A percentile compares a stretch with the other conserved stretches of the same genome.
Conservation (phyloP, 208 protist species). For the Leishmania tarentolae region DNA sequence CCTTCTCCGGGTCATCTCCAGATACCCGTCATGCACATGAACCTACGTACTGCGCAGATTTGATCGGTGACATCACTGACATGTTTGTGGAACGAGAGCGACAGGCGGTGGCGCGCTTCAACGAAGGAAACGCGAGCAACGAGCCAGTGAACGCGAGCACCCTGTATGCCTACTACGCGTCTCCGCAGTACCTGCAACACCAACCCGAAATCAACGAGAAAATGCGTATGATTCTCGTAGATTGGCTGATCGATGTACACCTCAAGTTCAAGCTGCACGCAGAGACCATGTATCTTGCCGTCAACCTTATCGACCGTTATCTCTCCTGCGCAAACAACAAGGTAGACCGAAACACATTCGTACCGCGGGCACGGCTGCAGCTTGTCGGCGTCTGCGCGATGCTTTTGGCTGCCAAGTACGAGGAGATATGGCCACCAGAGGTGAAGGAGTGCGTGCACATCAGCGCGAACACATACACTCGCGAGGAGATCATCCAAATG, state of each 20-base stretch:
- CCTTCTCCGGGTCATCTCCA: slow-evolving; percentile 37
- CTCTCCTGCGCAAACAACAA: slow-evolving; percentile 79
- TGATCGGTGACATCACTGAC: slow-evolving; percentile 84
- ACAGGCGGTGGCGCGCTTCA: slow-evolving; percentile 55
- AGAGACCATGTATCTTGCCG: slow-evolving; percentile 97
- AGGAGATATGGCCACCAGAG: slow-evolving; percentile 94
- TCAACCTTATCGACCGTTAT: slow-evolving; percentile 97
- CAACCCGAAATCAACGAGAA: slow-evolving; percentile 96
- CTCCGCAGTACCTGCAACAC: slow-evolving; percentile 79
- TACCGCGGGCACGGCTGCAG: slow-evolving; percentile 93
- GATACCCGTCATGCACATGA: slow-evolving; percentile 57
- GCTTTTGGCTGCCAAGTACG: slow-evolving; percentile 93
- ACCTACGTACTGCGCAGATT: slow-evolving; percentile 73
- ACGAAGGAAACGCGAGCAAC: slow-evolving; percentile 50
- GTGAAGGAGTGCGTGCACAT: slow-evolving; percentile 95
- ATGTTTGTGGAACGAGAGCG: slow-evolving; percentile 80
- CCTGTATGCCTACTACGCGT: slow-evolving; percentile 69
- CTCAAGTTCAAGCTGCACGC: slow-evolving; percentile 96
- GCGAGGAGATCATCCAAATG: slow-evolving; percentile 92
- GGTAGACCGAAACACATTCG: slow-evolving; percentile 47
- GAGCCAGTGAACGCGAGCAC: slow-evolving; percentile 34
- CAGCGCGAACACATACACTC: slow-evolving; percentile 93
- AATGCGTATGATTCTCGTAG: slow-evolving; percentile 98
- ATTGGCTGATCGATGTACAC: slow-evolving; percentile 99
- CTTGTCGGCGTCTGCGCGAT: slow-evolving; percentile 94